phyloP scores from a whole-genome alignment of 257 asterid species.

The Solanum megistacrolobum region DNA sequence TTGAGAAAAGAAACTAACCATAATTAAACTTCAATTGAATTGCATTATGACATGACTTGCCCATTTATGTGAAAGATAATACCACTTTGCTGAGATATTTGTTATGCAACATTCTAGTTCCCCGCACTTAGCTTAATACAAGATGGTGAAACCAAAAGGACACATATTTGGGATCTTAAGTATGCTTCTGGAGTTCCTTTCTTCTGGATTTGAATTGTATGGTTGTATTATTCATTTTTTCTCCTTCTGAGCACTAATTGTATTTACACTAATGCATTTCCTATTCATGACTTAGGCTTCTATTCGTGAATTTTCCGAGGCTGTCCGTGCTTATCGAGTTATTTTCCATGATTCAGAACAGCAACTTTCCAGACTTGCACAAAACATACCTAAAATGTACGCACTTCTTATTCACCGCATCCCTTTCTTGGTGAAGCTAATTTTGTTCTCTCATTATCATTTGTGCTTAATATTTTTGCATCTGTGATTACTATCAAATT shows the following conservation, averaged over 20 bases:
- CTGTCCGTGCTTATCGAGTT: slow-evolving; percentile 87
- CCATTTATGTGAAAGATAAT: not conserved
- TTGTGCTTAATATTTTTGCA: not conserved
- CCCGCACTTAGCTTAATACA: not conserved
- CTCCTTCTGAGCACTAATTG: not conserved
- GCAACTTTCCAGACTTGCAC: slow-evolving; percentile 74
- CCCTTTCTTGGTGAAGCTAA: not conserved
- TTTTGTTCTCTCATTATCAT: not conserved
- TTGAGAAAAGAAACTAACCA: not conserved
- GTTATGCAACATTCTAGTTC: not conserved
- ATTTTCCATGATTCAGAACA: slow-evolving; percentile 84
- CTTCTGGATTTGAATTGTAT: not conserved
- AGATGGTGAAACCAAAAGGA: not conserved
- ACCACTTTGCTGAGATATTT: not conserved
- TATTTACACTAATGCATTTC: not conserved
- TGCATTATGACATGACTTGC: not conserved
- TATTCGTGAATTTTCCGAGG: slow-evolving; percentile 84
- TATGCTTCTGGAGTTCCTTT: not conserved
- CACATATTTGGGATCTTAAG: not conserved
- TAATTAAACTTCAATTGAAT: not conserved
- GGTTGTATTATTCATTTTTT: not conserved
- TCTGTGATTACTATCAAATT: not conserved
- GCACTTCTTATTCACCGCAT: slow-evolving; percentile 1
- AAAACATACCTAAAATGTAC: slow-evolving; percentile 66
- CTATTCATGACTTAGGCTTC: slow-evolving; percentile 53